Percentiles rank a stretch among this genome's conserved stretches.
phyloP scores from a whole-genome alignment of 306 rosid species.

The Quercus berberidifolia region DNA sequence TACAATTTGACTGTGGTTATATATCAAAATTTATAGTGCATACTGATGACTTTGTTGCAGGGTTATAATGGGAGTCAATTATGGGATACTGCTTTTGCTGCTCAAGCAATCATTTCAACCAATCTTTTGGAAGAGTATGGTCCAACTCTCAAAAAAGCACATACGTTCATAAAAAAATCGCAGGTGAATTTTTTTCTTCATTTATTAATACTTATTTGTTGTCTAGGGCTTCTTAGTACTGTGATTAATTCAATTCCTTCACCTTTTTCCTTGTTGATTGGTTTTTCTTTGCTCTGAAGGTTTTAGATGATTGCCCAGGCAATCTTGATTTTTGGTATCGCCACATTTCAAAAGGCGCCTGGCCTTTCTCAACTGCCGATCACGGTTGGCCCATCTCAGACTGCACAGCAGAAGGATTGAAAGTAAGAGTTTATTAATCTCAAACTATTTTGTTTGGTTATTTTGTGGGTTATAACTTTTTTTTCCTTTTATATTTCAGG shows the following conservation, averaged over 20 bases:
- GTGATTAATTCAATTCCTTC: not conserved
- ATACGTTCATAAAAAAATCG: constrained; percentile 59
- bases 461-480: constrained; percentile 15
- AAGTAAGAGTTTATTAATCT: constrained; percentile 36
- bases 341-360: constrained; percentile 90
- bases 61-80: constrained; percentile 98
- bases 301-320: constrained; percentile 69
- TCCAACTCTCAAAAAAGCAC: constrained; percentile 70
- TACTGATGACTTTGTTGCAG: constrained; percentile 40
- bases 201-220: constrained; percentile 6
- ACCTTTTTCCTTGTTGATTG: not conserved
- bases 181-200: constrained; percentile 51
- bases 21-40: not conserved
- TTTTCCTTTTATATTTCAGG: constrained; percentile 41
- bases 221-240: constrained; percentile 16
- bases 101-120: constrained; percentile 85
- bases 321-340: constrained; percentile 76
- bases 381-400: constrained; percentile 99
- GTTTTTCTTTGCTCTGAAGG: constrained; percentile 34
- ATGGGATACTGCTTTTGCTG: constrained; percentile 85
- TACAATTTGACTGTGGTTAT: not conserved
- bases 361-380: constrained; percentile 88
- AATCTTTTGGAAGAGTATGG: constrained; percentile 64
- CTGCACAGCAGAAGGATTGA: constrained; percentile 90
- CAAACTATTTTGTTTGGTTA: constrained; percentile 1